Evolutionary conservation across 2,329 filamentous ascomycete genomes (phyloP), one percentile per base, ranked within the genome.

Genomic region (Balansia obtecta): DNA sequence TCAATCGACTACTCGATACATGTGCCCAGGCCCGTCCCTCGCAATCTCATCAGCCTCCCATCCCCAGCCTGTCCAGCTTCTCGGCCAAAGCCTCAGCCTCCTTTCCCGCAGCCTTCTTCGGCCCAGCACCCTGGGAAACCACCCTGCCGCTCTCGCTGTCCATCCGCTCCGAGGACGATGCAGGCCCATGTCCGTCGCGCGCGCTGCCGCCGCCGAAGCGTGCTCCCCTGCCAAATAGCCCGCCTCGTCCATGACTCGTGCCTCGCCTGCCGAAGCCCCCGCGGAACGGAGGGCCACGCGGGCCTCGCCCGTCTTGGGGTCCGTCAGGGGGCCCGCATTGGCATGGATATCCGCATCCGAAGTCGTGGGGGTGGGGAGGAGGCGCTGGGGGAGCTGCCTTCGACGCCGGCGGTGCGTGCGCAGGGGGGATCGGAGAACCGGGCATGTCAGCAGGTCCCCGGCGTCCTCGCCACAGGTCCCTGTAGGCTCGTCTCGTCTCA

Each of bases 41-140:
- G n/a, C n/a, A n/a, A n/a, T n/a, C 57, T 69, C 73, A 48, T 77
- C 73, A 2, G 69, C 72, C 58, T 73, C n/a, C 68, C 6, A 73
- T 53, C 52, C 65, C 60, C 50, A 75, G 51, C 50, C 54, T 50
- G 48, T 70, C 65, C 27, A 75, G 56, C 45, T 64, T 62, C 12
- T 55, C 53, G 41, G 65, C 65, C 50, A 77, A 56, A 33, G 59
- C 61, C 50, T 69, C 64, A 40, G 74, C 60, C 55, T 69, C 66
- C 52, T 56, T 61, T 48, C 67, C 65, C 37, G 60, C 39, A 7
- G 56, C 61, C 7, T 48, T 46, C 42, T 55, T 57, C 34, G 58
- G 55, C 16, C 54, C 48, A 8, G 54, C 50, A 8, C 65, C 54
- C 43, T 63, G 60, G 0, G 53, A 53, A 41, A 62, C 57, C 54